phyloP scores from a whole-genome alignment of 225 moss, liverwort and hornwort species.

The Pseudoscleropodium purum region DNA sequence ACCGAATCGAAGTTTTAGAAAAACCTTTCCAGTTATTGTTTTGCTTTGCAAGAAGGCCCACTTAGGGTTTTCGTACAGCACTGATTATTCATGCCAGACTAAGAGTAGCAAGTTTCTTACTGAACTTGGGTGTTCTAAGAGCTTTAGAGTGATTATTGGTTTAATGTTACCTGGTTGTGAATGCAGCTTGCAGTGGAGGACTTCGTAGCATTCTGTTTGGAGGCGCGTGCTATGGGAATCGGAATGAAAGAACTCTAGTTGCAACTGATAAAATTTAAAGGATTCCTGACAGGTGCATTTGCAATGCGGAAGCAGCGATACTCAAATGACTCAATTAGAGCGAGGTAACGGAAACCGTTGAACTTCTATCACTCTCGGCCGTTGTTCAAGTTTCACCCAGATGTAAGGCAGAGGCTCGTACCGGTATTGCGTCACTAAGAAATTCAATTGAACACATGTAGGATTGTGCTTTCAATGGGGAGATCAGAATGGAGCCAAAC shows the following conservation, averaged over 20 bases:
- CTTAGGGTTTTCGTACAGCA: background rate
- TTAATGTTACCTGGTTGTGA: background rate
- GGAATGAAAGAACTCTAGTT: conserved; percentile 73
- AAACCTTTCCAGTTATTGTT: background rate
- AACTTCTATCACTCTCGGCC: background rate
- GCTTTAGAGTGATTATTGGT: background rate
- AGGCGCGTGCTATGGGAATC: conserved; percentile 44
- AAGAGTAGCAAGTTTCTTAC: background rate
- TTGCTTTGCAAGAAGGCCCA: background rate
- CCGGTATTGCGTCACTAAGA: too few species aligned
- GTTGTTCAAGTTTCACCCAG: background rate
- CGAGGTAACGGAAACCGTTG: conserved; percentile 19
- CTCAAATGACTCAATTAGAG: conserved; percentile 48
- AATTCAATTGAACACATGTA: background rate
- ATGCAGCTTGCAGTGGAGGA: conserved; percentile 68
- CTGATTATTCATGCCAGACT: background rate
- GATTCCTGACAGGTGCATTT: conserved; percentile 61
- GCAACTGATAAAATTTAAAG: conserved; percentile 67
- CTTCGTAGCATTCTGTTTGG: conserved; percentile 56
- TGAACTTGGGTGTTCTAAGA: background rate
- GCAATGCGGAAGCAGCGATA: conserved; percentile 54
- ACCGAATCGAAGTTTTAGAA: background rate
- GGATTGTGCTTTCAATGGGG: too few species aligned
- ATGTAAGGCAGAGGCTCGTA: background rate
- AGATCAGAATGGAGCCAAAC: background rate